Base-by-base conservation (phyloP, 2,329 filamentous ascomycete genomes). In the Colletotrichum sp. region DNA sequence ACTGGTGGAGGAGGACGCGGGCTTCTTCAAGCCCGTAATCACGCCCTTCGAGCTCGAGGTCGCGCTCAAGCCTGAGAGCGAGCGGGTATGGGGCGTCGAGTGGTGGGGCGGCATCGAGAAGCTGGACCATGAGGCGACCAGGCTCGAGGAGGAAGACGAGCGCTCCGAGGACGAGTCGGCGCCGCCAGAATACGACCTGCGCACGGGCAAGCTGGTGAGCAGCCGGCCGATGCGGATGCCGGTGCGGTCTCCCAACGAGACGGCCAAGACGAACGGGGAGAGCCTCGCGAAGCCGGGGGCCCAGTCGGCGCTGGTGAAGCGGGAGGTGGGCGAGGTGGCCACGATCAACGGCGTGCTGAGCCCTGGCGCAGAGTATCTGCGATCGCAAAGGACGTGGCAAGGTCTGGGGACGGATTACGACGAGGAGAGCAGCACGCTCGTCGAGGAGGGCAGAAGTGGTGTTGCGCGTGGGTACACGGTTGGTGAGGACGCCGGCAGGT, bases 11-110 rank as follows among this genome's bases (percentile, higher is more conserved):
- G 95, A 95, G 76, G 93, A 94, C 72, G 83, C 82, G 0, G 94
- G 94, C 8, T 98, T 98, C 80, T 98, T 93, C 89, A 91, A 92
- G 78, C 95, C 96, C 0, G 92, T 98, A 12, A 92, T 98, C 54
- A 99, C 97, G n/a, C 96, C 96, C 0, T 98, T 97, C 81, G 97
- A 99, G 87, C 86, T 98, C 69, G 92, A 92, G 67, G 86, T 98
- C 61, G 94, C 95, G 6, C 84, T 99, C 75, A 88, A 91, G 83
- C 88, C 89, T 16, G 96, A 98, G 80, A 89, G 92, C 36, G 91
- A 93, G 80, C 90, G 96, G 72, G 86, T 96, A 1, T 98, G 96
- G 95, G 95, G 93, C 1, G 93, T 94, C 1, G 92, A 94, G 78
- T 98, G 97, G 97, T 93, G 93, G 85, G 95, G 93, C 11, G 95